phyloP scores from a whole-genome alignment of 148 eudicot species.

The Vaccinium corymbosum region DNA sequence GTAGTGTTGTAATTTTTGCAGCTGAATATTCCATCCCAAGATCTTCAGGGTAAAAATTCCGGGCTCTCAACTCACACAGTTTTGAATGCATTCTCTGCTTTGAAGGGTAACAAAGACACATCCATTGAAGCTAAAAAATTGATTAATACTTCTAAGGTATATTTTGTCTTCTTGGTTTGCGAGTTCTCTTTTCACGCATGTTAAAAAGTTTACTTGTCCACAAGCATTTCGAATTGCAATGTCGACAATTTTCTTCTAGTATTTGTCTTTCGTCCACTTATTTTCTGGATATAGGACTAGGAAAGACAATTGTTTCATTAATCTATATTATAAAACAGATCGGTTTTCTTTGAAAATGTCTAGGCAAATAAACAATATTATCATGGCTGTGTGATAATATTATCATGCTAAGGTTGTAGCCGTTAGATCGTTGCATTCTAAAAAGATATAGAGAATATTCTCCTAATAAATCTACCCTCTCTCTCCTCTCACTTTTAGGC shows the following conservation, averaged over 20 bases:
- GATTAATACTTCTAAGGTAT: constrained; percentile 21
- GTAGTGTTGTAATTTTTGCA: constrained; percentile 1
- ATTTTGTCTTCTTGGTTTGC: not conserved
- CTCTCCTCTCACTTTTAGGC: too few relatives aligned
- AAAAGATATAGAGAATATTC: too few relatives aligned
- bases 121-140: not conserved
- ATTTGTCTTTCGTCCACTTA: not conserved
- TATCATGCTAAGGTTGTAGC: too few relatives aligned
- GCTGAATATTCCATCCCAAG: not conserved
- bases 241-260: not conserved
- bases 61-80: constrained; percentile 10
- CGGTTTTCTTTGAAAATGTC: too few relatives aligned
- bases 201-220: not conserved
- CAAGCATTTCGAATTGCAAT: not conserved
- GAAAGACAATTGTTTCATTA: not conserved
- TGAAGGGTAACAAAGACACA: not conserved
- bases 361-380: too few relatives aligned
- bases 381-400: too few relatives aligned
- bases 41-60: constrained; percentile 11
- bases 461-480: too few relatives aligned
- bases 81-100: constrained; percentile 11
- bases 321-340: too few relatives aligned
- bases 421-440: too few relatives aligned
- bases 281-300: not conserved
- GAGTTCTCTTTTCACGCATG: not conserved